Percentiles rank a stretch among this genome's conserved stretches.
Conservation (phyloP, 2,329 filamentous ascomycete genomes). For the Gnomoniopsis sp. region DNA sequence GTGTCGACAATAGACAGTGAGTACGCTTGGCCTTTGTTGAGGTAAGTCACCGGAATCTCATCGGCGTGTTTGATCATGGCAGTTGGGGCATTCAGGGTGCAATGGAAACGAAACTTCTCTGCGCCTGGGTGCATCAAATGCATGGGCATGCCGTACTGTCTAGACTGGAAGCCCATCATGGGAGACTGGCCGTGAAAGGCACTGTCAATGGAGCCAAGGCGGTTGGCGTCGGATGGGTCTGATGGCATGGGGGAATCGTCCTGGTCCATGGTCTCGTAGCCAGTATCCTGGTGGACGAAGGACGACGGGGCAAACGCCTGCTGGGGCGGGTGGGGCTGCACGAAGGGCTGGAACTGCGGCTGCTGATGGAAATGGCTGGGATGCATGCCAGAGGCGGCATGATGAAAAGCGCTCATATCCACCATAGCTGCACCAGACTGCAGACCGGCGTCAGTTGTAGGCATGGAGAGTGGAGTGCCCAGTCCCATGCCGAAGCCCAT, state of each 20-base stretch:
- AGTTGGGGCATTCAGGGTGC: conserved; percentile 87
- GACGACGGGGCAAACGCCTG: conserved; percentile 70
- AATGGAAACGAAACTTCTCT: conserved; percentile 83
- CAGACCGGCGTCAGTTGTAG: conserved; percentile 62
- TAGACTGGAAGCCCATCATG: conserved; percentile 55
- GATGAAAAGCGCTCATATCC: conserved; percentile 67
- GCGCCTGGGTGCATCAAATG: conserved; percentile 49
- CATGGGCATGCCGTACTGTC: conserved; percentile 42
- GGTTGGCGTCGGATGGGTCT: conserved; percentile 43
- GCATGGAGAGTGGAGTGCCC: conserved; percentile 77
- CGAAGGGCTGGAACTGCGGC: conserved; percentile 68
- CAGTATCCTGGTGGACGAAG: conserved; percentile 77
- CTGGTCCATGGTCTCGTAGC: conserved; percentile 76
- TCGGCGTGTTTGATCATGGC: conserved; percentile 90
- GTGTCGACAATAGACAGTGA: conserved; percentile 82
- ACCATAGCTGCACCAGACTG: conserved; percentile 57
- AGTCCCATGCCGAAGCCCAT: conserved; percentile 72
- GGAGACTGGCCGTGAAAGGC: conserved; percentile 61
- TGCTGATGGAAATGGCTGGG: conserved; percentile 54
- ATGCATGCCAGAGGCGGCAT: conserved; percentile 35
- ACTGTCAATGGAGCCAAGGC: conserved; percentile 55
- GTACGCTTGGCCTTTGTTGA: conserved; percentile 97
- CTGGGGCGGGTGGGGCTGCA: conserved; percentile 54
- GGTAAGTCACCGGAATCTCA: conserved; percentile 94
- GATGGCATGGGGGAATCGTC: conserved; percentile 66